Base-by-base conservation (phyloP, 2,329 filamentous ascomycete genomes). In the Alternaria sp. region DNA sequence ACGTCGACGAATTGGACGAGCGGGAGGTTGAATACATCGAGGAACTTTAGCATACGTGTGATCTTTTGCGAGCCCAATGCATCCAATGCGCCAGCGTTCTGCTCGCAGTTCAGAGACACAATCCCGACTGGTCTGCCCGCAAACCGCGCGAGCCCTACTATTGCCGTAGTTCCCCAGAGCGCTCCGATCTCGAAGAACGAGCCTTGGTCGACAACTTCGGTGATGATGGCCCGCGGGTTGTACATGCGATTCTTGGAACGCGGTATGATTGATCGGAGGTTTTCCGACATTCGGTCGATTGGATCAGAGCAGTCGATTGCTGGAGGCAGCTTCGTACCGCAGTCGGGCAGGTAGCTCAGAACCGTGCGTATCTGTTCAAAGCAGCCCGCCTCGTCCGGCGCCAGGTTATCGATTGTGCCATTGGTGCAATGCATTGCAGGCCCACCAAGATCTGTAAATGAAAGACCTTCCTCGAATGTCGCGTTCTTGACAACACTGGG, bases 361-460 rank as follows among this genome's bases (percentile, higher is more conserved):
- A 90, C 83, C 0, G 82, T 85, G 2, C 86, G 80, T 5, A 90
- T 72, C 72, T 90, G 88, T 67, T 86, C 84, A 62, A 89, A 90
- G 64, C 87, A 89, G 43, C 85, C 87, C n/a, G 81, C 81, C 73
- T 90, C 88, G 62, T 88, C 84, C 5, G 82, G 80, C 0, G 88
- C 88, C 3, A 89, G 79, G 57, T 90, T 90, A 63, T 90, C 88
- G 52, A 90, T 89, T 0, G 88, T 90, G 0, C 88, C 88, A 62
- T 90, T 90, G 1, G 85, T 86, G 68, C 87, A 89, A 70, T 90
- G 88, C 75, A 90, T 85, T 19, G 78, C 79, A 0, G 88, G 87
- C 0, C 88, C 88, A 4, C 88, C 88, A 0, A 90, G 80, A 65
- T 89, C 87, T 12, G 83, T 83, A 51, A 89, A 85, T 5, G 81